Percentiles rank a stretch among this genome's conserved stretches.
Conservation (phyloP, 2,329 filamentous ascomycete species). For the Exophiala dermatitidis region DNA sequence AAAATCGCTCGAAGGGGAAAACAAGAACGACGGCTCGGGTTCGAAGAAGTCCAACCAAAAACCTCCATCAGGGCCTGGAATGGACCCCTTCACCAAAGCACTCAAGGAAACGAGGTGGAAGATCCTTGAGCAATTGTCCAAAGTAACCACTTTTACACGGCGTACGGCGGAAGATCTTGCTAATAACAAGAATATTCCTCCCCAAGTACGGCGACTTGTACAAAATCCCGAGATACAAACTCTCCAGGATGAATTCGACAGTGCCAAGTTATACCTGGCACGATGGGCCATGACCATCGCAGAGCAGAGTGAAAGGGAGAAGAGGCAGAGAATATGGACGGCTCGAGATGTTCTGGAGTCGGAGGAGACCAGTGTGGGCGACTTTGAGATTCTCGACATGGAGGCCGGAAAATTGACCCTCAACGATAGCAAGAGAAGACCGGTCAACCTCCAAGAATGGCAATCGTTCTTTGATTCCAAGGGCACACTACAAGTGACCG, state of each 20-base stretch:
- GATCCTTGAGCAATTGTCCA: conserved; percentile 91
- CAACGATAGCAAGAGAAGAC: conserved; percentile 63
- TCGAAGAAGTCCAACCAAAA: conserved; percentile 39
- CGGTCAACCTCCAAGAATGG: conserved; percentile 80
- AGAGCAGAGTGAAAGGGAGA: conserved; percentile 87
- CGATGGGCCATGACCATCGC: conserved; percentile 98
- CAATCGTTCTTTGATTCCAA: conserved; percentile 73
- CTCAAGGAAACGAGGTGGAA: conserved; percentile 95
- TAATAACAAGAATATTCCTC: conserved; percentile 84
- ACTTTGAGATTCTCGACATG: conserved; percentile 86
- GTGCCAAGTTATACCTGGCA: conserved; percentile 85
- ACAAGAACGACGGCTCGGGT: conserved; percentile 33
- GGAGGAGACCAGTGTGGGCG: conserved; percentile 88
- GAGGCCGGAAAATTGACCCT: conserved; percentile 66
- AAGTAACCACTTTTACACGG: conserved; percentile 91
- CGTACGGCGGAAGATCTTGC: conserved; percentile 85
- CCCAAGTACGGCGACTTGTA: conserved; percentile 76
- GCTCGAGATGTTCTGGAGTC: conserved; percentile 86
- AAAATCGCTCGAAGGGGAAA: conserved; percentile 43
- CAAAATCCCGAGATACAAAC: conserved; percentile 92
- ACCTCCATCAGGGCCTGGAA: conserved; percentile 34
- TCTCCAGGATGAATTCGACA: conserved; percentile 94
- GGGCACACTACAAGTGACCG: conserved; percentile 69
- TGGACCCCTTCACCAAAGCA: conserved; percentile 90
- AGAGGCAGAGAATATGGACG: conserved; percentile 83